Evolutionary conservation across 2,329 filamentous ascomycete genomes (phyloP).

Genomic region (Trichoderma semiorbis): DNA sequence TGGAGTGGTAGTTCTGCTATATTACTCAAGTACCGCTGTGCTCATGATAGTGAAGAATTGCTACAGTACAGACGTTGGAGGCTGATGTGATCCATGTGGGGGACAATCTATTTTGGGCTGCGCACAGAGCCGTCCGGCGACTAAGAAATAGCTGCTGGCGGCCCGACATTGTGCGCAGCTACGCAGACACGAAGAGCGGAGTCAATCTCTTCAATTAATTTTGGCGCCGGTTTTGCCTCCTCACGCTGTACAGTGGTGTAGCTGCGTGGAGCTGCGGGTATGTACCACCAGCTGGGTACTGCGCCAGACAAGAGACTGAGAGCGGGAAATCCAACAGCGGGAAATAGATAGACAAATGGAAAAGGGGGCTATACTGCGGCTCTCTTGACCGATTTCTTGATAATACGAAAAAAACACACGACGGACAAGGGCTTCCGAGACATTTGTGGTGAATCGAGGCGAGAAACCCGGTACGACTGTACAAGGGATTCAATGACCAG

Average conservation of each 20-base stretch:
- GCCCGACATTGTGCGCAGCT: constrained; percentile 2
- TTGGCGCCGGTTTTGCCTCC: neutral
- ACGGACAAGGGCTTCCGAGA: neutral
- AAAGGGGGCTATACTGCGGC: neutral
- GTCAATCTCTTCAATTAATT: neutral
- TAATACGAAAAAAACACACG: neutral
- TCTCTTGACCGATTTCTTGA: neutral
- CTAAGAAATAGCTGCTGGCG: neutral
- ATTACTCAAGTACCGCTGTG: neutral
- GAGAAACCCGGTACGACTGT: neutral
- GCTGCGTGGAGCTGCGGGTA: neutral
- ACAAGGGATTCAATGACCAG: neutral
- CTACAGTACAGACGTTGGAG: neutral
- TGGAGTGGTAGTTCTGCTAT: neutral
- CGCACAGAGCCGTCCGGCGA: neutral
- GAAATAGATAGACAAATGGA: neutral
- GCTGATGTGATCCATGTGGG: neutral
- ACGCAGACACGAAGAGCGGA: neutral
- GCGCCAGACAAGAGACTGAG: neutral
- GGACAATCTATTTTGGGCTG: constrained; percentile 9
- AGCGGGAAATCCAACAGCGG: neutral
- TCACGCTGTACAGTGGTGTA: neutral
- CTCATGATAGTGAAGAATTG: neutral
- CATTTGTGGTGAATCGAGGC: neutral
- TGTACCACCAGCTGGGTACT: too few relatives aligned